A percentile compares a stretch with the other conserved stretches of the same genome.
phyloP scores from a whole-genome alignment of 257 asterid genomes.

The Solanum ossicruentum region DNA sequence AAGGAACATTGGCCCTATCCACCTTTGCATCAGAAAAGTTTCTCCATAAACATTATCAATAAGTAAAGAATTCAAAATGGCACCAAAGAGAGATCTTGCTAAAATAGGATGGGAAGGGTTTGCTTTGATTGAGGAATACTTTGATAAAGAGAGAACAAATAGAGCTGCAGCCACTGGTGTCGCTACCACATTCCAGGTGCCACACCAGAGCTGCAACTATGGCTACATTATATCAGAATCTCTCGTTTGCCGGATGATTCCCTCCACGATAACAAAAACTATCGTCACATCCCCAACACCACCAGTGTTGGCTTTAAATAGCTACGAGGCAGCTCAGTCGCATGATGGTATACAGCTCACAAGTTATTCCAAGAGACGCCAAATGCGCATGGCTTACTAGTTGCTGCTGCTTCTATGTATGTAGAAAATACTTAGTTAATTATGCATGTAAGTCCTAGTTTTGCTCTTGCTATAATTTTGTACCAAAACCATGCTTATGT shows the following conservation, averaged over 20 bases:
- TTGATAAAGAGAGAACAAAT: not conserved
- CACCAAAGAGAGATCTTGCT: not conserved
- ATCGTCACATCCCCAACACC: not conserved
- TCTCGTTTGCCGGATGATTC: not conserved
- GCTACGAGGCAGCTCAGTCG: not conserved
- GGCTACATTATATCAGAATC: not conserved
- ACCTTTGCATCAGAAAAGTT: not conserved
- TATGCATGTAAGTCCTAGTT: not conserved
- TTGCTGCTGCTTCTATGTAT: not conserved
- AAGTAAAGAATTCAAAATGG: not conserved
- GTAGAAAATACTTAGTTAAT: not conserved
- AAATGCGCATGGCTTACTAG: not conserved
- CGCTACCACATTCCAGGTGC: not conserved
- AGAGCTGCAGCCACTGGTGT: not conserved
- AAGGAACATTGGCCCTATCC: not conserved
- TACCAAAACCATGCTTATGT: not conserved
- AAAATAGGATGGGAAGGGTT: not conserved
- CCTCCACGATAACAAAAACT: not conserved
- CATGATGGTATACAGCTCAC: not conserved
- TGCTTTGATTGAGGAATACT: not conserved
- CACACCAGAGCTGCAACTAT: not conserved
- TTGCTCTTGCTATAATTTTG: not conserved
- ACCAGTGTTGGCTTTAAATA: not conserved
- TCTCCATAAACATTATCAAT: not conserved
- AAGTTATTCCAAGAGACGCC: not conserved